Base-by-base conservation (phyloP, 2,329 filamentous ascomycete genomes). In the Elsinoe ampelina region DNA sequence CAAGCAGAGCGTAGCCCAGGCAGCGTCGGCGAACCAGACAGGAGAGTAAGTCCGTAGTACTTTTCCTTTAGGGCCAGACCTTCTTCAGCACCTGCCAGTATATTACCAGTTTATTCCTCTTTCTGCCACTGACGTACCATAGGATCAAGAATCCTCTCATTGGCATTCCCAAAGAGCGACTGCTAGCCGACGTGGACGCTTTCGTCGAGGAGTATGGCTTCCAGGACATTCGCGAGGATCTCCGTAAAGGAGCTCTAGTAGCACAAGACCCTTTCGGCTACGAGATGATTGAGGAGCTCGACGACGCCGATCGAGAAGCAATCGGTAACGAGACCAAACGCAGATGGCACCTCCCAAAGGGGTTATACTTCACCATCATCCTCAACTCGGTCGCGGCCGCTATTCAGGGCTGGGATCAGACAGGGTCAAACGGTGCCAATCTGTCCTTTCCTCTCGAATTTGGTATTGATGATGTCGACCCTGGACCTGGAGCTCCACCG, bases 221-320 rank as follows among this genome's bases (percentile, higher is more conserved):
- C 22, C 69, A 72, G 1, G 79, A 85, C 55, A 77, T 85, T 61
- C 70, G 81, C 2, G 71, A 73, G 2, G 66, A 85, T 13, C 75
- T 90, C 54, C 75, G 79, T 52, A 85, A 84, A 63, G 87, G 86
- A 32, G 87, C 87, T 5, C 74, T 91, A 12, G 78, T 89, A 15
- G 87, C 87, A 2, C 84, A 87, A 67, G 81, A 84, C 63, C 85
- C 85, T 0, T 72, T 72, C 8, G 75, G 76, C 36, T 86, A 77
- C 65, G 84, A 87, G 58, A 73, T 77, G 43, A 77, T 89, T 55
- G 72, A 80, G 54, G 78, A 80, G 10, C 76, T 90, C 1, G 71
- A 76, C 57, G 76, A 84, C 10, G 72, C 74, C 1, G 84, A 86
- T 64, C 79, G 82, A 58, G 72, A 77, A 17, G 75, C 73, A 13